Evolutionary conservation across 2,329 filamentous ascomycete species (phyloP), one percentile per base, ranked within the genome.

Genomic region (Xylariaceae sp.): DNA sequence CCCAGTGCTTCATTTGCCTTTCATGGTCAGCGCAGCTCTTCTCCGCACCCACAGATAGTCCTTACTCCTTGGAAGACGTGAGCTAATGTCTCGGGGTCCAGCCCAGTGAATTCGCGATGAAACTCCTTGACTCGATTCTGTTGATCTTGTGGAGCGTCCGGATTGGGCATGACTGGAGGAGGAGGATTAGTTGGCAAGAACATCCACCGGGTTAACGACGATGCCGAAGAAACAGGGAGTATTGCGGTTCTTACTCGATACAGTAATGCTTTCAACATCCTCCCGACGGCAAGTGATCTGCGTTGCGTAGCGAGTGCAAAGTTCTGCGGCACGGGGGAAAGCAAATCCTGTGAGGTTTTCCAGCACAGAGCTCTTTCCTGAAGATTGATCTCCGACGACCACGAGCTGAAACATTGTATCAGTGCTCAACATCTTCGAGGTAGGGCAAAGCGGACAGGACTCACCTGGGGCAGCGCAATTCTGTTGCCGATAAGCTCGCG

Each of bases 321-420:
- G 68, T 0, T 66, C 71, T 0, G 66, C 66, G 1, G 59, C 66
- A 1, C 71, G 66, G 2, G 75, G 75, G 36, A 78, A 75, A 0
- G 69, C 67, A 18, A 78, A 73, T 0, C 71, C 72, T 0, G 75
- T 77, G n/a, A 78, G 52, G 12, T 69, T 90, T 64, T 94, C 87
- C 33, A 94, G 72, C 14, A 92, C 85, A 2, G 88, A 92, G 66
- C 85, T 90, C 74, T 94, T 94, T 62, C 89, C 89, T 40, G 87
- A 90, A 0, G 87, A 90, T 64, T 94, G 89, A 58, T 88, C 89
- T 54, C 89, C 89, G 11, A 92, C 87, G 5, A 91, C 88, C 35
- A 86, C 86, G 58, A 92, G 89, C 60, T 63, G 33, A 18, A 3
- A 36, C 71, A 90, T 59, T 6, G 59, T 45, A 11, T 42, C 27